A percentile compares a stretch with the other conserved stretches of the same genome.
Evolutionary conservation across 75 land plant genomes (phyloP).

Genomic region (Selaginella moellendorffii): DNA sequence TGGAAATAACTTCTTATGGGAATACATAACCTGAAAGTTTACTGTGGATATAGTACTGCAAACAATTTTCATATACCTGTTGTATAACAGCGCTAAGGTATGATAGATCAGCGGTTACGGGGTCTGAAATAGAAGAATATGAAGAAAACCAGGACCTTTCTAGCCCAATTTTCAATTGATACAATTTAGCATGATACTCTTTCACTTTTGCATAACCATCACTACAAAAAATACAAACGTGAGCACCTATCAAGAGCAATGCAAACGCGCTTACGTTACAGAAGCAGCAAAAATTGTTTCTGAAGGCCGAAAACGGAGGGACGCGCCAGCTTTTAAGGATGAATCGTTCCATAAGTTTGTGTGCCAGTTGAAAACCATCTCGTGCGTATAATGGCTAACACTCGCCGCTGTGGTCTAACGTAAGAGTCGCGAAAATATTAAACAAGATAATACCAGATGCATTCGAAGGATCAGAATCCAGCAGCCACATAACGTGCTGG

Average conservation of each 20-base stretch:
- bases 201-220: neutral
- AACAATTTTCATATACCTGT: neutral
- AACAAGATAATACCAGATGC: slow-evolving; percentile 24
- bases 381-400: slow-evolving; percentile 32
- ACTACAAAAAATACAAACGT: neutral
- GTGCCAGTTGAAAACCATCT: slow-evolving; percentile 76
- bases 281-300: neutral
- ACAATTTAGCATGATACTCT: neutral
- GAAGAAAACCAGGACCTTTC: neutral
- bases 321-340: neutral
- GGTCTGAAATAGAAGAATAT: neutral
- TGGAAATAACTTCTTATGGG: slow-evolving; percentile 7
- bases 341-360: slow-evolving; percentile 43
- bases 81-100: neutral
- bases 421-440: neutral
- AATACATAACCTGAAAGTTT: slow-evolving; percentile 1
- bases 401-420: neutral
- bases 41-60: too few relatives aligned
- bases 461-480: slow-evolving; percentile 38
- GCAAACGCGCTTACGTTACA: neutral
- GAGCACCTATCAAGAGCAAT: neutral
- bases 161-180: neutral
- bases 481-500: slow-evolving; percentile 67
- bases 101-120: neutral
- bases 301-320: neutral